Percentiles rank a stretch among this genome's conserved stretches.
Conservation (phyloP, 164 flowering plant genomes). For the Echeveria elegans region DNA sequence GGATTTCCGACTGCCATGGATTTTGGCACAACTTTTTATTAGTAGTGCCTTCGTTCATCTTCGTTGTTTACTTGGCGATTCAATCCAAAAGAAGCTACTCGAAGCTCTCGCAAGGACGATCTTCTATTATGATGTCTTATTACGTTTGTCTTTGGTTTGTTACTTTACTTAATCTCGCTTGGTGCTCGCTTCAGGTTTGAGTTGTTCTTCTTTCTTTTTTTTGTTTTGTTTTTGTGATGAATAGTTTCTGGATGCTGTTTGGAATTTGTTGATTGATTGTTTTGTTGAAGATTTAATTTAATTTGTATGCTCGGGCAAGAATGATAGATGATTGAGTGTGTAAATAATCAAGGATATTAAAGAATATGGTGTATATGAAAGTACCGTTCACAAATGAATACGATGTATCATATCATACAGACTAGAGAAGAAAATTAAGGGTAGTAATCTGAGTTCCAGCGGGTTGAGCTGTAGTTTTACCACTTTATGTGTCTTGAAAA, state of each 20-base stretch:
- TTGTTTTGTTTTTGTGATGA: no score
- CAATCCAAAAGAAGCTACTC: constrained; percentile 56
- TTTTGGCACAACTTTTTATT: constrained; percentile 50
- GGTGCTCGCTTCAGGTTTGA: constrained; percentile 94
- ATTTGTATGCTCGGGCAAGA: background rate
- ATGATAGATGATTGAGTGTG: no score
- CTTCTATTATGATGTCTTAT: constrained; percentile 62
- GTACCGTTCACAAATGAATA: no score
- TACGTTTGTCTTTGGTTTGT: constrained; percentile 74
- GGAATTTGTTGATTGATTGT: background rate
- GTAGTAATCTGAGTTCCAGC: no score
- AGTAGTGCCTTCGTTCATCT: constrained; percentile 40
- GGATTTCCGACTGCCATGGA: constrained; percentile 63
- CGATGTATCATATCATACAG: no score
- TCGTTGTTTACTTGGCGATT: constrained; percentile 50
- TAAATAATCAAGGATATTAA: no score
- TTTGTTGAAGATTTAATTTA: no score
- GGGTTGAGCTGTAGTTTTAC: no score
- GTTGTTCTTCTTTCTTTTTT: no score
- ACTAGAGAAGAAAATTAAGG: no score
- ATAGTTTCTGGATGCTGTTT: no score
- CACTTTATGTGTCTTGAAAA: no score
- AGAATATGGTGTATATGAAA: background rate
- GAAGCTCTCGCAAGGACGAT: constrained; percentile 68
- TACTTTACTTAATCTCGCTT: constrained; percentile 64